A percentile compares a stretch with the other conserved stretches of the same genome.
Conservation (phyloP, 768 basidiomycete genomes). For the Mycena polygramma region DNA sequence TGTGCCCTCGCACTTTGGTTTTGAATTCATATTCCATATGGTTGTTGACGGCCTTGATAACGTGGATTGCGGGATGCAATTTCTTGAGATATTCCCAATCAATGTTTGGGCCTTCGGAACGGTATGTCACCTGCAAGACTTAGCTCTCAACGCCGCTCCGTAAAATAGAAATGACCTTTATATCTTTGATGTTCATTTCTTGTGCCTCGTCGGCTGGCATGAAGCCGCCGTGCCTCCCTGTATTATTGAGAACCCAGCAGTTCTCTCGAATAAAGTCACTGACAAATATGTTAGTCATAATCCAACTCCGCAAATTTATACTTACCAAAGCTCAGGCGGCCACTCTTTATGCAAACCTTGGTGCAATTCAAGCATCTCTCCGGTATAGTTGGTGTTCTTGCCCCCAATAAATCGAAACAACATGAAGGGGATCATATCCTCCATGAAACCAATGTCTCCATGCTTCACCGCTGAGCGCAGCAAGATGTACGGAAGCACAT, state of each 20-base stretch:
- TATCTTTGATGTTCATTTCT: constrained; percentile 40
- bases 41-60: constrained; percentile 23
- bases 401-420: too few species aligned
- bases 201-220: constrained; percentile 38
- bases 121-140: constrained; percentile 32
- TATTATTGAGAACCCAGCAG: constrained; percentile 39
- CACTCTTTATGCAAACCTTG: too few species aligned
- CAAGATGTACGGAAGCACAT: too few species aligned
- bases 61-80: constrained; percentile 35
- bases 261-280: constrained; percentile 28
- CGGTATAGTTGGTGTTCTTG: too few species aligned
- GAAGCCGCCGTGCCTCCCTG: constrained; percentile 32
- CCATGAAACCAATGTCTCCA: too few species aligned
- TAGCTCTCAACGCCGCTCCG: not conserved
- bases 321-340: too few species aligned
- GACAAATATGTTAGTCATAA: not conserved
- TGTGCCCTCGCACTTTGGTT: constrained; percentile 22
- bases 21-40: constrained; percentile 32
- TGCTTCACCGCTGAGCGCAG: too few species aligned
- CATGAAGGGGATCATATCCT: too few species aligned
- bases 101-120: constrained; percentile 39
- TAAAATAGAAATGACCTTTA: constrained; percentile 6
- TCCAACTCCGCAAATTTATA: too few species aligned
- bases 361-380: too few species aligned
- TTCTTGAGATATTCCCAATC: constrained; percentile 39